Conservation (phyloP, 352 stramenopile genomes). For the Phytophthora pseudosyringae region DNA sequence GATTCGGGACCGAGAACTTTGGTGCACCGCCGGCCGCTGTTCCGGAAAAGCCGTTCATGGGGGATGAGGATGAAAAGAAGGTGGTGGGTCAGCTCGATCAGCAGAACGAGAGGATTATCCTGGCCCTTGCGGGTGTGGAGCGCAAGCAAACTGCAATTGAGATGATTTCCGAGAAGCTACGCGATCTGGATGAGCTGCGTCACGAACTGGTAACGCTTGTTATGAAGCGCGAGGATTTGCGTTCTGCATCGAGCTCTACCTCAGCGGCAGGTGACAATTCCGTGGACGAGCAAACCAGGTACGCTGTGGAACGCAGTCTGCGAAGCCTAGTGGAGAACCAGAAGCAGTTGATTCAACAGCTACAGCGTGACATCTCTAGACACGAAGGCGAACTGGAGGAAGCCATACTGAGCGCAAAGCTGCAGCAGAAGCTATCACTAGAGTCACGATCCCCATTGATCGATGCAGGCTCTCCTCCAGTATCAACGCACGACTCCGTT, state of each 20-base stretch:
- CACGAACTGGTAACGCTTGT: constrained; percentile 70
- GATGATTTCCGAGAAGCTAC: constrained; percentile 65
- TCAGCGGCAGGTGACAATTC: constrained; percentile 19
- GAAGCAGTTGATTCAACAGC: constrained; percentile 55
- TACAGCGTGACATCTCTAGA: constrained; percentile 57
- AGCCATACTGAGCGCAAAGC: constrained; percentile 40
- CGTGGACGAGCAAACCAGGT: constrained; percentile 43
- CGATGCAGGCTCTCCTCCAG: constrained; percentile 18
- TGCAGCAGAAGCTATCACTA: constrained; percentile 42
- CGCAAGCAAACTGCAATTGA: constrained; percentile 72
- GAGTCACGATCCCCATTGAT: constrained; percentile 34
- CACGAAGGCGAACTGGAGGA: constrained; percentile 64
- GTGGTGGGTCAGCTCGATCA: constrained; percentile 62
- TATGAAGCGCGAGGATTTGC: constrained; percentile 72
- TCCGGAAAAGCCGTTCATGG: constrained; percentile 60
- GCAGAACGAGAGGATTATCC: constrained; percentile 55
- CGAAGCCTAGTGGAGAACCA: constrained; percentile 62
- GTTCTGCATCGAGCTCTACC: constrained; percentile 28
- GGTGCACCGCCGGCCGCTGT: background rate
- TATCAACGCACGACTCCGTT: constrained; percentile 13
- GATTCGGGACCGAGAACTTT: constrained; percentile 28
- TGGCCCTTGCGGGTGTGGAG: constrained; percentile 55
- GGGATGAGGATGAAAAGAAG: constrained; percentile 58
- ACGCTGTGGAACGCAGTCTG: constrained; percentile 56
- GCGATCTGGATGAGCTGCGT: constrained; percentile 75